Percentiles rank a stretch among this genome's conserved stretches.
Evolutionary conservation across 164 flowering plant genomes (phyloP).

Genomic region (Protea cynaroides): DNA sequence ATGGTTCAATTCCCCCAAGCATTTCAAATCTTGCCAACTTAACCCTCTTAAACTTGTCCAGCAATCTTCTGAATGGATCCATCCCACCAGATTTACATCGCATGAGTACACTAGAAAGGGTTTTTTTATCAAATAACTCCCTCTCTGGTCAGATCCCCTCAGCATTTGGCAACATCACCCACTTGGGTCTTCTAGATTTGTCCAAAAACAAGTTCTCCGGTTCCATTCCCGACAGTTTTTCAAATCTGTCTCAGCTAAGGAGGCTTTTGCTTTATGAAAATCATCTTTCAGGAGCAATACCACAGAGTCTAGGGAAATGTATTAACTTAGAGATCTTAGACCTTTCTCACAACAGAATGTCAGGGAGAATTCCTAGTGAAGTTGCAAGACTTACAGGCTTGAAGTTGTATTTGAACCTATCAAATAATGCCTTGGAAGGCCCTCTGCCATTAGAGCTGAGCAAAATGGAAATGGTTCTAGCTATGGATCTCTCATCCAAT

Average conservation of each 20-base stretch:
- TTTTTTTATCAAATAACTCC: slow-evolving; percentile 59
- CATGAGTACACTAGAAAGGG: slow-evolving; percentile 59
- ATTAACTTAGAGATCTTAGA: slow-evolving; percentile 70
- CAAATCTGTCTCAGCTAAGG: slow-evolving; percentile 69
- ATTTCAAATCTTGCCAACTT: slow-evolving; percentile 71
- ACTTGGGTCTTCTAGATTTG: slow-evolving; percentile 78
- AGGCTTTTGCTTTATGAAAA: slow-evolving; percentile 61
- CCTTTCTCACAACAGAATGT: slow-evolving; percentile 58
- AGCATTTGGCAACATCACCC: slow-evolving; percentile 53
- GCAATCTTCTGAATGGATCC: slow-evolving; percentile 66
- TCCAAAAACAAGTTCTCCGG: slow-evolving; percentile 75
- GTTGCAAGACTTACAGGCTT: slow-evolving; percentile 72
- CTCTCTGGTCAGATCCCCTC: slow-evolving; percentile 70
- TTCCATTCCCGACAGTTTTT: slow-evolving; percentile 66
- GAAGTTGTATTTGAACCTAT: slow-evolving; percentile 75
- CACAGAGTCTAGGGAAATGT: slow-evolving; percentile 70
- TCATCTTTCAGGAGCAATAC: slow-evolving; percentile 65
- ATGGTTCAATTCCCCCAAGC: slow-evolving; percentile 70
- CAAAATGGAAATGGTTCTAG: slow-evolving; percentile 87
- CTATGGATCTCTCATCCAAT: slow-evolving; percentile 74
- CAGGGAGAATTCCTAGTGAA: slow-evolving; percentile 61
- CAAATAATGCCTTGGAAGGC: slow-evolving; percentile 57
- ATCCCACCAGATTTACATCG: slow-evolving; percentile 53
- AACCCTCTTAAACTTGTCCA: slow-evolving; percentile 72
- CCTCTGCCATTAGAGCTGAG: slow-evolving; percentile 74